phyloP scores from a whole-genome alignment of 73 alveolate genomes.

The Effrenium voratum region DNA sequence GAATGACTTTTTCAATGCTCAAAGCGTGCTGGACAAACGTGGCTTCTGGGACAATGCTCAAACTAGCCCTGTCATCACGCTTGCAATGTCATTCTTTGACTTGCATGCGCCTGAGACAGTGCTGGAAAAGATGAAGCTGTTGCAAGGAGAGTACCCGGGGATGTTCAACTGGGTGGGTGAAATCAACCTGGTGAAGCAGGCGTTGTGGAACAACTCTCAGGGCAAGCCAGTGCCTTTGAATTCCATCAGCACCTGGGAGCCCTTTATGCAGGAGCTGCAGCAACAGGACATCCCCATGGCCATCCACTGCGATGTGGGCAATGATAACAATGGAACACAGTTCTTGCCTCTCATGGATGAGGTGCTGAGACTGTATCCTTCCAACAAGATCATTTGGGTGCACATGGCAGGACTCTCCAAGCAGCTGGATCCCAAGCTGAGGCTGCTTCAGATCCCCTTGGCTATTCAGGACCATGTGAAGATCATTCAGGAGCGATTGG shows the following conservation, averaged over 20 bases:
- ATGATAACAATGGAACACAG: constrained; percentile 29
- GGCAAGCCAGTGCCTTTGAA: constrained; percentile 36
- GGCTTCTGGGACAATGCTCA: neutral
- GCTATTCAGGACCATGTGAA: constrained; percentile 60
- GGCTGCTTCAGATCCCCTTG: constrained; percentile 38
- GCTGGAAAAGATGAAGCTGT: constrained; percentile 22
- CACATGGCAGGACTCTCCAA: constrained; percentile 86
- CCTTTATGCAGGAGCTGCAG: constrained; percentile 67
- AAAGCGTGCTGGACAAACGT: constrained; percentile 63
- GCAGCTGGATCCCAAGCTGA: constrained; percentile 74
- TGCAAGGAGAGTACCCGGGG: constrained; percentile 66
- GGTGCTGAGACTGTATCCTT: constrained; percentile 26
- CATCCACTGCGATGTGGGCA: constrained; percentile 58
- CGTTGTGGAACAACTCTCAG: constrained; percentile 52
- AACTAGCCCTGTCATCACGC: constrained; percentile 33
- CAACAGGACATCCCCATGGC: constrained; percentile 76
- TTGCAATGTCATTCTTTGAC: constrained; percentile 76
- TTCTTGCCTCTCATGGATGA: constrained; percentile 72
- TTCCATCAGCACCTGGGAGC: constrained; percentile 15
- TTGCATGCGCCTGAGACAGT: constrained; percentile 36
- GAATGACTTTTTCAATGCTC: constrained; percentile 92
- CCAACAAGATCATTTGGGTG: constrained; percentile 85
- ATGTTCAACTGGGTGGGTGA: constrained; percentile 89
- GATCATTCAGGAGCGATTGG: constrained; percentile 33
- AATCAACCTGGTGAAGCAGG: constrained; percentile 88